Base-by-base conservation (phyloP, 2,329 filamentous ascomycete species). In the Curvularia sp. region DNA sequence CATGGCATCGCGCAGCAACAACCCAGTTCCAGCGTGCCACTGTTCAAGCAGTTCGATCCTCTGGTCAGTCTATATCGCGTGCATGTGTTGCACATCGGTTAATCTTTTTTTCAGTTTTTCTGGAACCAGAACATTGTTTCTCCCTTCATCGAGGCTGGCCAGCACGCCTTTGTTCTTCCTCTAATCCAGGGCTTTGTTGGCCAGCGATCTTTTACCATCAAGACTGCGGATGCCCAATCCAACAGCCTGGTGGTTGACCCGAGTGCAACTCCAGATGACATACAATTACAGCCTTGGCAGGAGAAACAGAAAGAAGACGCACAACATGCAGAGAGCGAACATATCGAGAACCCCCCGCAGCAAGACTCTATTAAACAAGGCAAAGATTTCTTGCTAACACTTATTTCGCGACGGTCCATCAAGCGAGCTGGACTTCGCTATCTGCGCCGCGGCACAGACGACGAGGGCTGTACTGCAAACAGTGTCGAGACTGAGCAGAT, bases 401-500 rank as follows among this genome's bases (percentile, higher is more conserved):
- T 99, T 15, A 89, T 99, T 50, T 98, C 94, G n/a, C 86, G 95
- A 51, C 86, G 95, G 28, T 97, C 93, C 1, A 86, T 89, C 21
- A 91, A 94, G 69, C 86, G 95, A 41, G 93, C 94, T 19, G 95
- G 95, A 2, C 80, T 98, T 27, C 87, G 95, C 53, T 99, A 99
- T 77, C 82, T 97, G 3, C 89, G 95, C 9, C 88, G 95, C 25
- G 95, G 95, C 6, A 86, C 97, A 21, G 93, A 99, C 67, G 93
- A 98, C 57, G 87, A 93, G 57, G 95, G 95, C 0, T 88, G 91
- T 68, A 88, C 90, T 4, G 95, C 95, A 18, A 99, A 99, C 71
- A 88, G 84, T 27, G 94, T 98, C 19, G 95, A 99, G 79, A 97
- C 94, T 0, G 95, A 99, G 74, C 95, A 99, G 76, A 89, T 99